phyloP scores from a whole-genome alignment of 164 flowering plant species.

The Litsea cubeba region DNA sequence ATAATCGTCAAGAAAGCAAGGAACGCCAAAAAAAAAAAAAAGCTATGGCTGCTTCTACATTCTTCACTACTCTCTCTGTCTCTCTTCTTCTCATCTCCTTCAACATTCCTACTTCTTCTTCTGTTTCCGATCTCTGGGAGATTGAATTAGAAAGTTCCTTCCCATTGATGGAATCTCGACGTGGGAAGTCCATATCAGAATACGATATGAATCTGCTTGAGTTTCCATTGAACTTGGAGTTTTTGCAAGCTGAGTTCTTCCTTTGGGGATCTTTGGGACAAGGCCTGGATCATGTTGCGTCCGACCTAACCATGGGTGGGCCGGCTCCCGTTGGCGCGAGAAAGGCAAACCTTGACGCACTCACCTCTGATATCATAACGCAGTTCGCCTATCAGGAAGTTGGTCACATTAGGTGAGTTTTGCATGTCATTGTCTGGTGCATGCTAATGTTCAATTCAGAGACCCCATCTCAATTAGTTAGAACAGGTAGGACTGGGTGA shows the following conservation, averaged over 20 bases:
- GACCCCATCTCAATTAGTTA: no score
- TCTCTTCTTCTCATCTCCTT: neutral
- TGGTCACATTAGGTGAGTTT: slow-evolving; percentile 59
- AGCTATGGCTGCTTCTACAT: neutral
- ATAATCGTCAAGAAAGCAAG: neutral
- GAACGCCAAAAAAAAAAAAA: neutral
- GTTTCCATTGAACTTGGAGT: slow-evolving; percentile 73
- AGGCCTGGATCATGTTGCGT: slow-evolving; percentile 52
- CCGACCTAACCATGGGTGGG: slow-evolving; percentile 46
- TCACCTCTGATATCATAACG: slow-evolving; percentile 38
- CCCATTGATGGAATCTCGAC: neutral
- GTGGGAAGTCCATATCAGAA: slow-evolving; percentile 3
- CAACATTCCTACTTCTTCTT: neutral
- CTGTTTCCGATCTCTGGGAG: neutral
- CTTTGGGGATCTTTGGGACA: slow-evolving; percentile 54
- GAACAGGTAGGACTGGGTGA: no score
- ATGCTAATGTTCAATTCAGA: neutral
- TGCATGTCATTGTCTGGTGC: neutral
- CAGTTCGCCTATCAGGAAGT: slow-evolving; percentile 79
- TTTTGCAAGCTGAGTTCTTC: slow-evolving; percentile 77
- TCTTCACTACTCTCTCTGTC: neutral
- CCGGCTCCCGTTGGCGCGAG: slow-evolving; percentile 57
- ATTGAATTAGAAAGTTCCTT: no score
- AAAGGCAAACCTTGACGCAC: slow-evolving; percentile 42
- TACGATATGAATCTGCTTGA: slow-evolving; percentile 46